These are phyloP conservation scores for Trichosporon ovoides DNA, from an alignment of 1,284 basidiomycete species.

Conservation along the genomic window DNA sequence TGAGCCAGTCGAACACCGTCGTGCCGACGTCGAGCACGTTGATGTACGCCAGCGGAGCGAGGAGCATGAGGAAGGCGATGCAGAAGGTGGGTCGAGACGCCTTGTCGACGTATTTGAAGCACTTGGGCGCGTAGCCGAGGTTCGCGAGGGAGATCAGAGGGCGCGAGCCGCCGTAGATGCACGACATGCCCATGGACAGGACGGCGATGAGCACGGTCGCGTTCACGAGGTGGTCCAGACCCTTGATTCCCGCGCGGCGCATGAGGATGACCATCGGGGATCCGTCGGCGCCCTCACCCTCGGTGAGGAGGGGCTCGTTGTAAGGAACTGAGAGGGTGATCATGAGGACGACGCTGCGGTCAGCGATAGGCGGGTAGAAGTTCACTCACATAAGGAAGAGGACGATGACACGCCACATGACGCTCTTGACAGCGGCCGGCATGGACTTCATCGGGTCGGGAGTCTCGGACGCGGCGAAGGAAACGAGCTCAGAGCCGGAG, in stretches of 20 bases:
- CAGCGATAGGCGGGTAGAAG: not conserved
- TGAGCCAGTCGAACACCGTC: constrained; percentile 49
- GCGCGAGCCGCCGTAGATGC: constrained; percentile 31
- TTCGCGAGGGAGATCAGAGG: constrained; percentile 45
- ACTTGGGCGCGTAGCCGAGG: constrained; percentile 50
- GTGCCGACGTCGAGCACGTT: constrained; percentile 37
- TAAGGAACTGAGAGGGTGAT: constrained; percentile 52
- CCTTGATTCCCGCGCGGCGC: constrained; percentile 46
- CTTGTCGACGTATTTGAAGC: constrained; percentile 53
- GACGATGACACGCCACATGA: constrained; percentile 52
- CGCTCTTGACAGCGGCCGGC: constrained; percentile 38
- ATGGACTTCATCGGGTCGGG: constrained; percentile 30
- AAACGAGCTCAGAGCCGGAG: constrained; percentile 70
- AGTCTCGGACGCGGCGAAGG: constrained; percentile 54
- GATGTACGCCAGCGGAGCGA: constrained; percentile 48
- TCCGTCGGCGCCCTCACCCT: constrained; percentile 48
- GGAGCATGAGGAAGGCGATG: constrained; percentile 42
- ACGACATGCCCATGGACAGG: constrained; percentile 24
- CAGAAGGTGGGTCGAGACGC: constrained; percentile 52
- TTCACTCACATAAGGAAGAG: constrained; percentile 45
- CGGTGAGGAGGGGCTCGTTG: constrained; percentile 38
- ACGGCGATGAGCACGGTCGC: constrained; percentile 32
- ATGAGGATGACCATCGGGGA: constrained; percentile 55
- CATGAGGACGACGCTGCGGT: constrained; percentile 12
- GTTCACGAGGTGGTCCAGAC: constrained; percentile 40